Evolutionary conservation across 352 stramenopile species (phyloP).

Genomic region (Phytophthora megakarya): DNA sequence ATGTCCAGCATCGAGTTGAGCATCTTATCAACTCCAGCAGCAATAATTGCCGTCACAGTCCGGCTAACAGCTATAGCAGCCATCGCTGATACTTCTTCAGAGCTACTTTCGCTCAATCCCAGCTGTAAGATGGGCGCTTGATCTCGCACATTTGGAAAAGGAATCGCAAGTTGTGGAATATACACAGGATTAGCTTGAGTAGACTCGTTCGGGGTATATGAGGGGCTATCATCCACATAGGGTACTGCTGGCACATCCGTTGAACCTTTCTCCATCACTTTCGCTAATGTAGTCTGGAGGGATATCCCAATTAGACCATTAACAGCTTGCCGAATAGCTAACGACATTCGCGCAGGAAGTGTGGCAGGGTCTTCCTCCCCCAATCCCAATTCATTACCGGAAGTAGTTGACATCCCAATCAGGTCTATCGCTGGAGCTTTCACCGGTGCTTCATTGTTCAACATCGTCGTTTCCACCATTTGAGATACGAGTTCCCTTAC

Average conservation of each 20-base stretch:
- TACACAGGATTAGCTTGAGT: not conserved
- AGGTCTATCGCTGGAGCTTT: not conserved
- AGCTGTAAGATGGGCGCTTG: not conserved
- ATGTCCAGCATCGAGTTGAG: constrained; percentile 17
- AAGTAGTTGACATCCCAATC: not conserved
- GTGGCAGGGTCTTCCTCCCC: constrained; percentile 10
- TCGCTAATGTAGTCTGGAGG: constrained; percentile 41
- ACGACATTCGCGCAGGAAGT: constrained; percentile 46
- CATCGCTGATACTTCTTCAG: constrained; percentile 26
- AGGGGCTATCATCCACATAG: not conserved
- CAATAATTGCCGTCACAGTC: constrained; percentile 39
- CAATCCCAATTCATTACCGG: not conserved
- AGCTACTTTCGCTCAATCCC: not conserved
- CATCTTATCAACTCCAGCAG: constrained; percentile 32
- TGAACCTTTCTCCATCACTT: constrained; percentile 28
- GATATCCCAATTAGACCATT: constrained; percentile 50
- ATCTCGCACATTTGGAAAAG: not conserved
- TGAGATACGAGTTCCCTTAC: constrained; percentile 21
- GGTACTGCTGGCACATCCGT: not conserved
- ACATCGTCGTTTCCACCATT: constrained; percentile 1
- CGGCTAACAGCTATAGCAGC: constrained; percentile 38
- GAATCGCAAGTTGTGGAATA: too few relatives aligned
- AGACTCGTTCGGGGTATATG: not conserved
- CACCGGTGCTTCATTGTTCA: not conserved
- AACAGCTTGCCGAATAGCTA: constrained; percentile 43